phyloP scores from a whole-genome alignment of 139 green algal genomes.

The Chlorella ohadii region DNA sequence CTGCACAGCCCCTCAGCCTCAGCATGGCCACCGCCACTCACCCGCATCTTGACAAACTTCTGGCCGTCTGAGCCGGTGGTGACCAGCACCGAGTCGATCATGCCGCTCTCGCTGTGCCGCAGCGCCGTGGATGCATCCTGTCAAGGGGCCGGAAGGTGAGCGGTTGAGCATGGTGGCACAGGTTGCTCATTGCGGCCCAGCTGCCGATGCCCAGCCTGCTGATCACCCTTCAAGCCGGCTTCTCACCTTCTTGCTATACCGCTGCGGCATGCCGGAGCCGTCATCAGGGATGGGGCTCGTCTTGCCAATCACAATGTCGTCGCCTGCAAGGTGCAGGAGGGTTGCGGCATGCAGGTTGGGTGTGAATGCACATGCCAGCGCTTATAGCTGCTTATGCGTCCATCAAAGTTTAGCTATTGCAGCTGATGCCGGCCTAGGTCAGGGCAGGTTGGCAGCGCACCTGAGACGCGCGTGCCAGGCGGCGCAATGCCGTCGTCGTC shows the following conservation, averaged over 20 bases:
- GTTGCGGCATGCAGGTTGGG: no score
- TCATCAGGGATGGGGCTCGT: constrained; percentile 80
- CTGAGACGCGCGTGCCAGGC: constrained; percentile 84
- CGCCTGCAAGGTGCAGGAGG: constrained; percentile 49
- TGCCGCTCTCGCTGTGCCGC: constrained; percentile 75
- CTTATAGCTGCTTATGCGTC: no score
- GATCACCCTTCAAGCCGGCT: constrained; percentile 55
- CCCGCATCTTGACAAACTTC: constrained; percentile 96
- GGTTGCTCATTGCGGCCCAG: constrained; percentile 61
- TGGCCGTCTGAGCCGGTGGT: constrained; percentile 91
- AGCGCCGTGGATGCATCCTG: constrained; percentile 73
- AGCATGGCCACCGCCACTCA: no score
- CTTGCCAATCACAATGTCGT: constrained; percentile 90
- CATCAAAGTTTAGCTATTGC: no score
- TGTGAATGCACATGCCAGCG: no score
- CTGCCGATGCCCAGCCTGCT: constrained; percentile 68
- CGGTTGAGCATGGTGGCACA: background rate
- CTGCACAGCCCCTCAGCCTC: no score
- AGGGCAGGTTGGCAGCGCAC: background rate
- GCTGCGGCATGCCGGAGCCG: constrained; percentile 68
- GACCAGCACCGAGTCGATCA: constrained; percentile 90
- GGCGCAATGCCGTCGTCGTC: constrained; percentile 95
- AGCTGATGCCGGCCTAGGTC: no score
- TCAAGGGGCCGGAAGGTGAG: background rate
- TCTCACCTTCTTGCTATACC: constrained; percentile 65